Conservation (phyloP, 345 rosid genomes). For the Eucalyptus sideroxylon region DNA sequence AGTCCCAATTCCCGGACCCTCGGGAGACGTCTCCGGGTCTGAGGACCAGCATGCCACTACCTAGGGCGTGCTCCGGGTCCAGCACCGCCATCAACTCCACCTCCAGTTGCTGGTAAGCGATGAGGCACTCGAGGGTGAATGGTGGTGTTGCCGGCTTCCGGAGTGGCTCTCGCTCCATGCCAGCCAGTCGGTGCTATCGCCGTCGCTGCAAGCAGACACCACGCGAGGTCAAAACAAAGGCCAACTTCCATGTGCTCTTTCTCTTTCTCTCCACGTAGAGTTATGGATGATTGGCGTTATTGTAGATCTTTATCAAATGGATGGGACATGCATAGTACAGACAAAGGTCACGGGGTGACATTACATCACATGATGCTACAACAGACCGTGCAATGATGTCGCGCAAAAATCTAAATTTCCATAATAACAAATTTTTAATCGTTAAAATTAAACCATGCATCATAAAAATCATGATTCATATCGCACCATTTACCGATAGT, state of each 20-base stretch:
- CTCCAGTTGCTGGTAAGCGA: neutral
- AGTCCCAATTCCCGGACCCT: accelerated
- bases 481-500: too few relatives aligned
- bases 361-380: too few relatives aligned
- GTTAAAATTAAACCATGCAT: too few relatives aligned
- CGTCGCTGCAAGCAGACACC: neutral
- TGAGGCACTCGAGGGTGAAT: neutral
- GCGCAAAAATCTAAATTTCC: too few relatives aligned
- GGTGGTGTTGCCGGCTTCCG: neutral
- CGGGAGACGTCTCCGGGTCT: neutral
- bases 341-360: too few relatives aligned
- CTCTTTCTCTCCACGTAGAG: neutral
- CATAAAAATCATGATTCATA: too few relatives aligned
- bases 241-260: neutral
- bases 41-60: accelerated
- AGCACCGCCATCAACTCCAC: neutral
- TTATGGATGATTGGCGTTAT: neutral
- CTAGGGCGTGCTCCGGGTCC: neutral
- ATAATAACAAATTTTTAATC: too few relatives aligned
- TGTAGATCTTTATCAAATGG: neutral
- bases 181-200: neutral
- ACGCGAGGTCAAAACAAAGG: neutral
- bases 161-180: neutral
- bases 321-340: neutral
- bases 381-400: too few relatives aligned